Evolutionary conservation across 805 yeast species (phyloP).

Genomic region (Citeromyces nyonsensis): DNA sequence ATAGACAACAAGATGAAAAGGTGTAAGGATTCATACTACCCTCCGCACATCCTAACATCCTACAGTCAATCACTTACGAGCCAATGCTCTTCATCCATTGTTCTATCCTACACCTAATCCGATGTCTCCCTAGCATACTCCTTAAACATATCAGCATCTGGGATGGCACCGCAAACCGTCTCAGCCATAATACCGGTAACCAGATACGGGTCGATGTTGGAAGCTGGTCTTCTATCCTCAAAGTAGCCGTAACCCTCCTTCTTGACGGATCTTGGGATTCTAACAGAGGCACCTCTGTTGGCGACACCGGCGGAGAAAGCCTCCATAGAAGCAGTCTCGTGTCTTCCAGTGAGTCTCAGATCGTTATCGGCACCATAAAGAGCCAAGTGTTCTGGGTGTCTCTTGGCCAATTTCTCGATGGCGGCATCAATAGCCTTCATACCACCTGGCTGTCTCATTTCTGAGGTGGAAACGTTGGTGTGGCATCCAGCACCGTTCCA

Average conservation of each 20-base stretch:
- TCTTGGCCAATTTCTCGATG: constrained; percentile 81
- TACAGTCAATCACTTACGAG: too few species aligned
- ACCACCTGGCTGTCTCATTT: constrained; percentile 92
- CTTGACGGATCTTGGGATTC: constrained; percentile 98
- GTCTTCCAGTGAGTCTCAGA: constrained; percentile 92
- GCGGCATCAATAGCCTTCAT: constrained; percentile 90
- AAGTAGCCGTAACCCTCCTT: constrained; percentile 97
- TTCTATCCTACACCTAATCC: too few species aligned
- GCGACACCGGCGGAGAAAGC: constrained; percentile 94
- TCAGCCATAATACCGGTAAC: constrained; percentile 97
- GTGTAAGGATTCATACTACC: too few species aligned
- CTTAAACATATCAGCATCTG: constrained; percentile 89
- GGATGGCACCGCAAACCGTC: constrained; percentile 88
- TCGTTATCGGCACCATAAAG: constrained; percentile 94
- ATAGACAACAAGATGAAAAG: too few species aligned
- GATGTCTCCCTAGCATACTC: constrained; percentile 65
- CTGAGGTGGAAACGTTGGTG: constrained; percentile 89
- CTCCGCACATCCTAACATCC: too few species aligned
- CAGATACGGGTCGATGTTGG: constrained; percentile 97
- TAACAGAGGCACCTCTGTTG: constrained; percentile 97
- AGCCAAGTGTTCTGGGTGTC: constrained; percentile 93
- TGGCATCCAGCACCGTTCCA: constrained; percentile 99
- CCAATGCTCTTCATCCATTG: too few species aligned
- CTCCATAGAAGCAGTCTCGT: constrained; percentile 93
- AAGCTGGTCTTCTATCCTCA: constrained; percentile 99